Base-by-base conservation (phyloP, 2,329 filamentous ascomycete genomes). In the Ustulina deusta region DNA sequence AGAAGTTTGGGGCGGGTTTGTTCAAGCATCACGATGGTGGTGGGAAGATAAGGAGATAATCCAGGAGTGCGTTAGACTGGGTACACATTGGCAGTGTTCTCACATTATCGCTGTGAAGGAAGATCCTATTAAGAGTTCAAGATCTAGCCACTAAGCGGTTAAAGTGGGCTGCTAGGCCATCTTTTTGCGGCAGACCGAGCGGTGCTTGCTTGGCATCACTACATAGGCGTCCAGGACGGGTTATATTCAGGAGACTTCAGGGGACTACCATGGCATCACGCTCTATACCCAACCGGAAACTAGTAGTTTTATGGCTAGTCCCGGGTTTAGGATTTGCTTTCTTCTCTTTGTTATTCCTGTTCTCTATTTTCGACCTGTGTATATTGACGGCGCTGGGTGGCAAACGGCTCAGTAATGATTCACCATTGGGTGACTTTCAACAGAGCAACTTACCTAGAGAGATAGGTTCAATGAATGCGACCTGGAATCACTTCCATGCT, bases 41-140 rank as follows among this genome's bases (percentile, higher is more conserved):
- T 90, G 88, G 88, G 86, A 90, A 48, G 84, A 89, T 36, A 77
- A 80, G 13, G 81, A 77, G 0, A 87, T 86, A 64, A 77, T 88
- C 1, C 80, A 84, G 46, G 88, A 90, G 75, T 90, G 88, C 67
- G 74, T 83, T 17, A 78, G 83, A 62, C 74, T 85, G 68, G 83
- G 83, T 4, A 90, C 88, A 0, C 81, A 82, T 62, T 90, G 87
- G 86, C 85, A 89, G 69, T 89, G 88, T 72, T 83, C 83, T 59
- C 78, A 87, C 22, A 85, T 90, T 65, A 82, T 87, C 63, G 87
- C 84, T 1, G 81, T 88, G 32, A 89, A 87, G 72, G 81, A 81
- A 61, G 71, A 71, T 22, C 67, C 34, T 40, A 52, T 49, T 60
- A 46, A 68, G 51, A n/a, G 38, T 27, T 9, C 20, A 22, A 40